Evolutionary conservation across 257 asterid species (phyloP), one percentile per base, ranked within the genome.

Genomic region (Nicotiana sylvestris): DNA sequence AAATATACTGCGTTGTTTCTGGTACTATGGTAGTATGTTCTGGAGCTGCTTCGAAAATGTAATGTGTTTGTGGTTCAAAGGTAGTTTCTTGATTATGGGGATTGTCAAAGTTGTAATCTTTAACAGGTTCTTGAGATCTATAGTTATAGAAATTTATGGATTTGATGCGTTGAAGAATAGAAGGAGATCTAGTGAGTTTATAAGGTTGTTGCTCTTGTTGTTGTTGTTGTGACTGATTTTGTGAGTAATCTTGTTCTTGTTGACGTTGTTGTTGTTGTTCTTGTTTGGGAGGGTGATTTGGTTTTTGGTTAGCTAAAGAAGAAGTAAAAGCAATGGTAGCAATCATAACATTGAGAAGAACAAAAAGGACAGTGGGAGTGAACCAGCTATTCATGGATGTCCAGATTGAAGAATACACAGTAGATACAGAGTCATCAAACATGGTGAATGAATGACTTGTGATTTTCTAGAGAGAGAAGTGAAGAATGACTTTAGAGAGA

Each of bases 371-470:
- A 27, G 97, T 88, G 37, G 98, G 98, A 67, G 98, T 92, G 82
- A 95, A 90, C 96, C 95, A 95, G 87, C 94, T 93, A 93, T 89
- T 92, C 91, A 95, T 90, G 76, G 96, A 89, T 18, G 92, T 87
- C 96, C 98, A 91, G 82, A 92, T 51, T 46, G 98, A 95, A 58
- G 93, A 88, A 8, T 69, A 72, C 5, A 81, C 78, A 4, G 92
- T 84, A 72, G 98, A 87, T 15, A 87, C 96, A 53, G 94, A 84
- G 56, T 92, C 97, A 88, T 90, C 95, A 51, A 88, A 84, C 98
- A 95, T 92, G 80, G 62, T 85, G 61, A 77, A 35, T 78, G 39
- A 35, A 43, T 2, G 51, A 43, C 51, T 43, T 43, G 51, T 56
- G 53, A 30, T n/a, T 18, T 64, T 66, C 43, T 77, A 6, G 77